Base-by-base conservation (phyloP, 345 rosid genomes). In the Pugionium dolabratum region DNA sequence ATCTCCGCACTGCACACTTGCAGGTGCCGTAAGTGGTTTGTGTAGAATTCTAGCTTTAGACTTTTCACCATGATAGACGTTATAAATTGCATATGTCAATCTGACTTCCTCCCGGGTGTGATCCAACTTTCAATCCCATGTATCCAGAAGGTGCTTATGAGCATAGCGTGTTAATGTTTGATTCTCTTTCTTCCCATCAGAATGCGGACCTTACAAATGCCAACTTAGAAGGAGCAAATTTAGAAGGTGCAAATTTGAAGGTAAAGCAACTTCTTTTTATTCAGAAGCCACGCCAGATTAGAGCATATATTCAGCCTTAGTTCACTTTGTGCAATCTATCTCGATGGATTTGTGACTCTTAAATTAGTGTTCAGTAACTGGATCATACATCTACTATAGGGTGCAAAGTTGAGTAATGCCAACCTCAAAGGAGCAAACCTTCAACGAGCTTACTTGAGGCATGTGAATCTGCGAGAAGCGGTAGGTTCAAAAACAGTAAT, bases 211-310 rank as follows among this genome's bases (percentile, higher is more conserved):
- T 90, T 64, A 93, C 97, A 25, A 80, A 88, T 79, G 97, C 97
- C 59, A 93, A 93, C 82, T 74, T 93, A 71, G 94, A 93, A 79
- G 96, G 97, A 61, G 97, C 96, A 42, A 90, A 85, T 78, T 75
- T 90, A 31, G 98, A 93, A 82, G 98, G 97, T 68, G 97, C 96
- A 63, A 93, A 93, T 79, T 73, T 93, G 70, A 93, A 93, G 90
- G 98, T 87, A 77, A 18, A 59, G 36, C 58, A n/a, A 58, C 26
- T 57, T 37, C 5, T 42, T 29, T 7, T 40, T 3, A 36, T n/a
- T 10, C 32, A 48, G 29, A 69, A 7, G 49, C 41, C 35, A 58
- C 4, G 36, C 30, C 6, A 25, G 4, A 27, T n/a, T 32, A n/a
- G 31, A 35, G 3, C 42, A 18, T 51, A 57, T 10, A 39, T 8